A percentile compares a stretch with the other conserved stretches of the same genome.
Conservation (phyloP, 2,329 filamentous ascomycete species). For the Chaetothyriales sp. region DNA sequence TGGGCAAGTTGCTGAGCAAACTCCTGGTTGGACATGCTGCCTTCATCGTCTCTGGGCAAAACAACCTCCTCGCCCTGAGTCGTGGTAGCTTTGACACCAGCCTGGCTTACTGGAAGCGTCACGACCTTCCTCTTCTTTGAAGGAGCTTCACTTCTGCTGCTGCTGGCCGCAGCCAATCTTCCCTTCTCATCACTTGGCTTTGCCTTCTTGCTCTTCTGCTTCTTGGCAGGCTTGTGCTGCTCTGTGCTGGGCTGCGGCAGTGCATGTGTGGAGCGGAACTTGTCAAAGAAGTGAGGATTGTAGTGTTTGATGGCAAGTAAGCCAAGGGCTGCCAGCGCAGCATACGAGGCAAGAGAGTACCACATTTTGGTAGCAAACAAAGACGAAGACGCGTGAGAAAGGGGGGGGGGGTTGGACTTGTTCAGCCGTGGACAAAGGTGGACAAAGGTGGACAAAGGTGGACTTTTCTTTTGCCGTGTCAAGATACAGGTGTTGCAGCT, state of each 20-base stretch:
- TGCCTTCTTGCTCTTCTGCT: background rate
- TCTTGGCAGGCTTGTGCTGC: background rate
- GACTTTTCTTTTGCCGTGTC: background rate
- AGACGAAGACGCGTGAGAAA: background rate
- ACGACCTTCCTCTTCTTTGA: constrained; percentile 29
- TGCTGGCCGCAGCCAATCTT: constrained; percentile 8
- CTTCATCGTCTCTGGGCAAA: constrained; percentile 35
- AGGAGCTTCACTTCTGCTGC: constrained; percentile 8
- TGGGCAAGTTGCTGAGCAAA: constrained; percentile 63
- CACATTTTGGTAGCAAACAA: constrained; percentile 8
- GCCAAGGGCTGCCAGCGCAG: constrained; percentile 8
- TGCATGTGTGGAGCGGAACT: constrained; percentile 3
- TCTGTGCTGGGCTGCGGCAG: background rate
- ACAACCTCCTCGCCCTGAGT: constrained; percentile 17
- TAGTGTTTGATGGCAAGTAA: constrained; percentile 12
- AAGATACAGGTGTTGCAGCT: background rate
- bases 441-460: too few species aligned
- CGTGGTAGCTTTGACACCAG: constrained; percentile 20
- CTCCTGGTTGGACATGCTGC: constrained; percentile 55
- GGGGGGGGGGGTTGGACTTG: background rate
- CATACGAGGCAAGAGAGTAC: constrained; percentile 10
- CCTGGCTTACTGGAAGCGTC: constrained; percentile 21
- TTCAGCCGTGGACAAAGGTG: too few species aligned
- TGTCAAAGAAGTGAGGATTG: constrained; percentile 11
- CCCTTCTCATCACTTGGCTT: background rate